Evolutionary conservation across 257 asterid species (phyloP), one percentile per base, ranked within the genome.

Genomic region (Petrea volubilis): DNA sequence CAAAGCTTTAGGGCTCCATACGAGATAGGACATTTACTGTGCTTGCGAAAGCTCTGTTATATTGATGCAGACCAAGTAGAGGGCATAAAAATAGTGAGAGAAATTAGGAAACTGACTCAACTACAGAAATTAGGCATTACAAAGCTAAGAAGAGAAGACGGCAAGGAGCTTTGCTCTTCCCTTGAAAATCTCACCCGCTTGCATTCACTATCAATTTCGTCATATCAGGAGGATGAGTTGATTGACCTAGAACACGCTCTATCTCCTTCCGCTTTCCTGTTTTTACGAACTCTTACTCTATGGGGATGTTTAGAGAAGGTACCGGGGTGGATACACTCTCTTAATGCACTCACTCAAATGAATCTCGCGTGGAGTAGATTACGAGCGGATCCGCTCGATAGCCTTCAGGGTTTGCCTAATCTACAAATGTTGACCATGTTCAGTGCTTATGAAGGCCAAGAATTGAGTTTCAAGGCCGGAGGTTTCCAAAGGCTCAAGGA

Each of bases 41-140:
- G 52, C 34, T 47, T 76, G 1, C 44, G 25, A 13, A 56, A 11
- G 15, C 33, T 74, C 4, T 0, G 3, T 4, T 0, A 0, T 11
- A 25, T 66, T 21, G 72, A 66, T 15, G 74, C n/a, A n/a, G n/a
- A n/a, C n/a, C n/a, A n/a, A n/a, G n/a, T 41, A 6, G 55, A 4
- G 1, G 25, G 20, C 28, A 33, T 13, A 14, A 15, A 38, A 6
- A 50, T 40, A 47, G 52, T 75, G 38, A 20, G 38, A 49, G 66
- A 61, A 50, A 58, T 75, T 25, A 69, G 82, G 14, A 61, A 61
- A 18, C 70, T 78, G 6, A 57, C 67, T 3, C 31, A 63, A 38
- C 23, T 79, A 9, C 47, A 55, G 33, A 10, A 1, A 6, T 46
- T 78, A 12, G 50, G 68, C 18, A 46, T 73, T 20, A 40, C 66